A percentile compares a stretch with the other conserved stretches of the same genome.
Conservation (phyloP, 352 stramenopile species). For the Elongisporangium undulatum region DNA sequence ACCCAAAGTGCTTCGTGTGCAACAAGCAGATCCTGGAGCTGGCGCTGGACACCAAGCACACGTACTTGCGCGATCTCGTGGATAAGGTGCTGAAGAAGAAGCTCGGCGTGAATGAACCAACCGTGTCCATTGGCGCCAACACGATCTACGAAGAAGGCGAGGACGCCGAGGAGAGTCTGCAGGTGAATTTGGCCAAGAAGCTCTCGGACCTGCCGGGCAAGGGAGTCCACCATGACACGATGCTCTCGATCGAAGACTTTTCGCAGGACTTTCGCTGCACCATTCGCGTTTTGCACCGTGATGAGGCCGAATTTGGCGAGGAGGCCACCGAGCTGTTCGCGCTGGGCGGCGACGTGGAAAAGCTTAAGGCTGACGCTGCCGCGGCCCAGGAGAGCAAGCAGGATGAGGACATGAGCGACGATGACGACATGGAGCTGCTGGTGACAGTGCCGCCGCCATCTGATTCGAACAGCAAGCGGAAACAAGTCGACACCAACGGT, state of each 20-base stretch:
- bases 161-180: constrained; percentile 78
- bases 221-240: constrained; percentile 90
- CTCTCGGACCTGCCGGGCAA: constrained; percentile 87
- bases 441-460: constrained; percentile 1
- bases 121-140: constrained; percentile 79
- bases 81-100: constrained; percentile 84
- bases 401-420: constrained; percentile 31
- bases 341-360: constrained; percentile 59
- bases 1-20: constrained; percentile 96
- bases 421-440: constrained; percentile 34
- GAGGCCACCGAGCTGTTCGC: constrained; percentile 71
- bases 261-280: constrained; percentile 91
- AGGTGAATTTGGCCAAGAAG: constrained; percentile 88
- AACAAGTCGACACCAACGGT: background rate
- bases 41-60: constrained; percentile 86
- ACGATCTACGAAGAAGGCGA: constrained; percentile 96
- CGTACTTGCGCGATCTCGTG: constrained; percentile 72
- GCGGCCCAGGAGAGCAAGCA: constrained; percentile 19
- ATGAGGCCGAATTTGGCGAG: constrained; percentile 59
- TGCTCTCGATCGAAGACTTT: constrained; percentile 94
- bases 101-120: constrained; percentile 88
- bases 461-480: background rate
- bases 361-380: constrained; percentile 31
- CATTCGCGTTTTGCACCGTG: constrained; percentile 72
- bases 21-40: constrained; percentile 90